Evolutionary conservation across 768 basidiomycete genomes (phyloP).

Genomic region (Hemileccinum impolitum): DNA sequence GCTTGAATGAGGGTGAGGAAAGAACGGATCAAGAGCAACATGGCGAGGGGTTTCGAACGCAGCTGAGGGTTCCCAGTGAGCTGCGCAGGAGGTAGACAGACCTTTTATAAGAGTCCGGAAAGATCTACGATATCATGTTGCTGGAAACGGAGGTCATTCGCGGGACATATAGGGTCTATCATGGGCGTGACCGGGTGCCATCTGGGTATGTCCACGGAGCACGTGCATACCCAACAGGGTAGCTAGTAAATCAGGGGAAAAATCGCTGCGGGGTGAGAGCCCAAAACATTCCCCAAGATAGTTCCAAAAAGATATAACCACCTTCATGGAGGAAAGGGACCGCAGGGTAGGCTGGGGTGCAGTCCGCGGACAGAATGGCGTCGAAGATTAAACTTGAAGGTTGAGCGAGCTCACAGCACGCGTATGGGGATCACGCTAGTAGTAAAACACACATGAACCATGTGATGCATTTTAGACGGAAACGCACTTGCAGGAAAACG

Average conservation of each 20-base stretch:
- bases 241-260: not conserved
- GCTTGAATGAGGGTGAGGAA: conserved; percentile 49
- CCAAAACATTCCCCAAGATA: no score
- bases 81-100: not conserved
- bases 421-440: not conserved
- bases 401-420: not conserved
- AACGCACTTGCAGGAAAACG: not conserved
- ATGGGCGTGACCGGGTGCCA: not conserved
- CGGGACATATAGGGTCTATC: not conserved
- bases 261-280: not conserved
- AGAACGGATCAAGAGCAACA: conserved; percentile 46
- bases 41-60: conserved; percentile 15
- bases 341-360: not conserved
- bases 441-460: not conserved
- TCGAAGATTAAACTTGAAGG: not conserved
- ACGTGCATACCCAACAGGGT: not conserved
- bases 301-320: no score
- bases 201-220: not conserved
- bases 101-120: conserved; percentile 18
- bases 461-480: not conserved
- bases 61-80: not conserved
- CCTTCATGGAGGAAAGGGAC: conserved; percentile 1
- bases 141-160: conserved; percentile 1
- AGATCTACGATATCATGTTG: not conserved
- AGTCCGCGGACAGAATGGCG: conserved; percentile 17